Base-by-base conservation (phyloP, 2,329 filamentous ascomycete genomes). In the Fusarium protoensiforme region DNA sequence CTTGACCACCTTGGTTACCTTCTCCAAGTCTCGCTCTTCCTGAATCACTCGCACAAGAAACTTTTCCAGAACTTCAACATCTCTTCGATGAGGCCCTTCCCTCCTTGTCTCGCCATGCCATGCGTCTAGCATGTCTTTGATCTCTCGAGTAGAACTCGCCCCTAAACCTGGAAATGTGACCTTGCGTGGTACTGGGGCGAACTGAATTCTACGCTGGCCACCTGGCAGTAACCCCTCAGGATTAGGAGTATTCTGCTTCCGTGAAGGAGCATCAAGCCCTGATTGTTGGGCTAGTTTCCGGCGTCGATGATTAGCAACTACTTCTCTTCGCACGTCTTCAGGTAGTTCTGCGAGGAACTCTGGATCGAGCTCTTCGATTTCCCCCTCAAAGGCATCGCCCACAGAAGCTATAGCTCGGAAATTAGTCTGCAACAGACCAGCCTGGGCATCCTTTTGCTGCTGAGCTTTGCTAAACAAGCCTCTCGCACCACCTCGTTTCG, bases 281-380 rank as follows among this genome's bases (percentile, higher is more conserved):
- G 87, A 84, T 20, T 83, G 86, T 39, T 90, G 88, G 13, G 90
- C 89, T 22, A 92, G 84, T n/a, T 87, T 89, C 13, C 87, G 80
- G 5, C 81, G 81, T 24, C 78, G 78, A 78, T 95, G 92, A 76
- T 97, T 93, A 22, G 90, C 91, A 3, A 98, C 82, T 8, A 98
- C 87, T 81, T 98, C 95, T 18, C 84, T 86, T 14, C 93, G 90
- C 54, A 97, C 89, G 54, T 97, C 94, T 73, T 93, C 91, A 0
- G 96, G 96, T 1, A 98, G 85, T 18, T 95, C 94, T 1, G 92
- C 90, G 4, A 98, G 90, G 77, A 98, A 95, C 0, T 92, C 91
- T 0, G 89, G 85, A 66, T 94, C 92, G 4, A 94, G 82, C 46
- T 89, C 86, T 56, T 87, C 85, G 1, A 84, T 70, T 7, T 81